Conservation (phyloP, 768 basidiomycete species). For the Nevesoporus exiguus region DNA sequence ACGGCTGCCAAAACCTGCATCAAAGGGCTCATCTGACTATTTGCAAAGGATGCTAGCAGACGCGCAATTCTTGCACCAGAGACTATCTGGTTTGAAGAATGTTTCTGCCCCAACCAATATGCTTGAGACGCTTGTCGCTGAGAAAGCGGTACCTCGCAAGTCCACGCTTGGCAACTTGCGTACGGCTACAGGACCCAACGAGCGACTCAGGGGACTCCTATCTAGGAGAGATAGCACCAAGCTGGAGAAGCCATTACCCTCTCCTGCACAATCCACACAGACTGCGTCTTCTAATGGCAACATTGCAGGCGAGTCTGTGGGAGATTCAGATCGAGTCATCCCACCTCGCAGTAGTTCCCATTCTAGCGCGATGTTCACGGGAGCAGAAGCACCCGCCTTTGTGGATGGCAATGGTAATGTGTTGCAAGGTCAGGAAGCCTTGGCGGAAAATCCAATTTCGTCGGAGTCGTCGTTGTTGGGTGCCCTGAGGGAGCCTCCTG, state of each 20-base stretch:
- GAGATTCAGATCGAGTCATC: conserved; percentile 18
- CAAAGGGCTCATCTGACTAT: conserved; percentile 15
- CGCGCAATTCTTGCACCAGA: conserved; percentile 71
- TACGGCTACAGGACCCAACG: conserved; percentile 27
- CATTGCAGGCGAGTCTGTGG: conserved; percentile 11
- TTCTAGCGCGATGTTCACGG: conserved; percentile 5
- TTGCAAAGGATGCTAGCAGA: conserved; percentile 70
- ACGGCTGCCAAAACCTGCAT: conserved; percentile 3
- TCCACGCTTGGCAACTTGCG: conserved; percentile 26
- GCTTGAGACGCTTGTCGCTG: conserved; percentile 82
- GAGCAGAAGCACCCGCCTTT: conserved; percentile 1
- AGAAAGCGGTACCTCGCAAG: conserved; percentile 59
- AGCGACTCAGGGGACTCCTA: conserved; percentile 38
- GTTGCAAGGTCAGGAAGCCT: conserved; percentile 4
- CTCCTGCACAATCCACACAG: conserved; percentile 23
- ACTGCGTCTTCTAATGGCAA: conserved; percentile 9
- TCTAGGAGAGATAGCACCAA: conserved; percentile 26
- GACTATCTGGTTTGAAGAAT: conserved; percentile 71
- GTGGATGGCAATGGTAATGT: conserved; percentile 4
- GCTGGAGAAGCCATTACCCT: conserved; percentile 28
- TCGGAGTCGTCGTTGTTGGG: background rate
- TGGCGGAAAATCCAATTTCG: conserved; percentile 13
- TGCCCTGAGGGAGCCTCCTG: conserved; percentile 1
- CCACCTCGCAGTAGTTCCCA: conserved; percentile 23
- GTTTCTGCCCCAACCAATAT: conserved; percentile 68